Evolutionary conservation across 805 yeast species (phyloP), one percentile per base, ranked within the genome.

Genomic region (Spathaspora arborariae): DNA sequence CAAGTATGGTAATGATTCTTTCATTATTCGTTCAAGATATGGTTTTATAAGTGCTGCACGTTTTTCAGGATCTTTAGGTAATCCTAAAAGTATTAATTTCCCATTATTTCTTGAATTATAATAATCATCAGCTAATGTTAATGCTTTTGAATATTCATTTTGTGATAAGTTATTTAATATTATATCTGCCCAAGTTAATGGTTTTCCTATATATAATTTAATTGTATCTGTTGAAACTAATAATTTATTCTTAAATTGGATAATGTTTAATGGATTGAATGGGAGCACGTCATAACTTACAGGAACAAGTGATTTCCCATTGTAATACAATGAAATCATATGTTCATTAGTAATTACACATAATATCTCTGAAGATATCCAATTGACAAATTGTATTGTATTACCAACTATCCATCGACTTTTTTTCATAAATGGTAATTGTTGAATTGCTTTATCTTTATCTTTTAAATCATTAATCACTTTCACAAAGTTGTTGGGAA

Each of bases 101-200:
- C 75, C 71, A 0, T 54, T 55, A 9, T 84, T 81, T 1, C 56
- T 51, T 42, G 68, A 59, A 24, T 56, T 52, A 51, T 79, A 88
- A 57, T 76, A 85, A 6, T 64, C 62, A 39, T 76, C 67, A 0
- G 86, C 84, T 13, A 75, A 65, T 2, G 67, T 62, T n/a, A 88
- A 68, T 0, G 95, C 91, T 2, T 61, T n/a, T n/a, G n/a, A 66
- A 5, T 76, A 60, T 45, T 81, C 84, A 19, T 75, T 60, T 1
- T 77, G 80, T 1, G 76, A 67, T 41, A 88, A 67, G 10, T 78
- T 57, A 5, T 63, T 68, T 47, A 78, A 60, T 1, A 87, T 60
- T 21, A 72, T 67, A 52, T 85, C 91, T 0, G 84, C 88, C 96
- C 90, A 88, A 53, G 76, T 81, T 2, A 81, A 68, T 13, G 81